phyloP scores from a whole-genome alignment of 1,139 yeast species.

The Geotrichum citri-aurantii region DNA sequence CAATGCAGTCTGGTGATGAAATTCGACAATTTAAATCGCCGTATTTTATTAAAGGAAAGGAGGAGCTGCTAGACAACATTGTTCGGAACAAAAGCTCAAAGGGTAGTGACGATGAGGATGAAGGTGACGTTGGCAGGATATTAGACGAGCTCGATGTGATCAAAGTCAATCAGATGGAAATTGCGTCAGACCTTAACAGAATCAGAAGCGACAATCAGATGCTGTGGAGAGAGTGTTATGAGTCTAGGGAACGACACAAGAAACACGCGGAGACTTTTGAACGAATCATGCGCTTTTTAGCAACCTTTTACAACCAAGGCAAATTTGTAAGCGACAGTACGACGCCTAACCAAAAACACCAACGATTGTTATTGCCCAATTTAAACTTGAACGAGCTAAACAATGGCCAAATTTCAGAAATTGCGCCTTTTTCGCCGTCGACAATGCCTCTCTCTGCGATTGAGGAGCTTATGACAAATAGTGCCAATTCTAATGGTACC shows the following conservation, averaged over 20 bases:
- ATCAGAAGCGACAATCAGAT: slow-evolving; percentile 83
- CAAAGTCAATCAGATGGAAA: slow-evolving; percentile 70
- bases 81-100: slow-evolving; percentile 47
- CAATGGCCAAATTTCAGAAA: slow-evolving; percentile 13
- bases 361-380: slow-evolving; percentile 21
- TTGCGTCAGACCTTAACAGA: slow-evolving; percentile 76
- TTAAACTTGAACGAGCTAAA: slow-evolving; percentile 20
- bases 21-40: slow-evolving; percentile 74
- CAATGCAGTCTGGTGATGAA: slow-evolving; percentile 53
- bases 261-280: slow-evolving; percentile 85
- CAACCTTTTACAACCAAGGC: slow-evolving; percentile 65
- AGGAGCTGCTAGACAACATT: slow-evolving; percentile 69
- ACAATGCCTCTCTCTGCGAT: slow-evolving; percentile 16
- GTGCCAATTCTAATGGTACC: background rate
- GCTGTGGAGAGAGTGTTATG: slow-evolving; percentile 82
- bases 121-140: slow-evolving; percentile 51
- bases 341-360: slow-evolving; percentile 13
- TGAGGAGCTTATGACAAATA: slow-evolving; percentile 13
- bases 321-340: slow-evolving; percentile 32
- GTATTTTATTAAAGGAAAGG: slow-evolving; percentile 61
- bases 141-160: slow-evolving; percentile 70
- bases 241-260: slow-evolving; percentile 78
- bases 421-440: background rate
- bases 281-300: slow-evolving; percentile 78
- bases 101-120: slow-evolving; percentile 40